These are phyloP conservation scores for Corymbia citriodora DNA, from an alignment of 441 rosid species.

Conservation along the genomic window DNA sequence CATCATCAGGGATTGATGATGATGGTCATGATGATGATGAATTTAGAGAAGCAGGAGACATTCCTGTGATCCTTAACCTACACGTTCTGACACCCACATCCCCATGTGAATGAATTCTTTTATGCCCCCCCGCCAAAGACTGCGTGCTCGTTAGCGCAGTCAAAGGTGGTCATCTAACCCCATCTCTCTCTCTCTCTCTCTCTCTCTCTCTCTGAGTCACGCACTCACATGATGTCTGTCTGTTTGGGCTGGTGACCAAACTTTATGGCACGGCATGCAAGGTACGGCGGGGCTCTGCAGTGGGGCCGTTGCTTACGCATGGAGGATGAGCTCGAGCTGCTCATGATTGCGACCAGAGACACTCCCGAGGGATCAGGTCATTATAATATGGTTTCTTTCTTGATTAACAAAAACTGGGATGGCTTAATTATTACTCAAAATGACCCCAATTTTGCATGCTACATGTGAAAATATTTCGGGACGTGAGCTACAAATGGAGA, in stretches of 20 bases:
- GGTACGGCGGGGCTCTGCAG: neutral
- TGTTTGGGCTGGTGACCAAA: conserved; percentile 27
- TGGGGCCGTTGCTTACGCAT: conserved; percentile 1
- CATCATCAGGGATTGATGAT: neutral
- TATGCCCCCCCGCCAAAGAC: neutral
- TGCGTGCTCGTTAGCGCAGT: conserved; percentile 19
- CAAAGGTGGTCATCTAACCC: conserved; percentile 43
- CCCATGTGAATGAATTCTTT: neutral
- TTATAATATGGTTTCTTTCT: neutral
- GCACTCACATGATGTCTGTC: neutral
- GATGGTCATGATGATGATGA: neutral
- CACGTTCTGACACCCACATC: conserved; percentile 3
- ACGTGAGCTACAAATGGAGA: neutral
- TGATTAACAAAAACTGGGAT: neutral
- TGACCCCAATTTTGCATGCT: neutral
- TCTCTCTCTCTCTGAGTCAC: neutral
- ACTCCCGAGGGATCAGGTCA: neutral
- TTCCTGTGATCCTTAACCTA: neutral
- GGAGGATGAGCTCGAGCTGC: neutral
- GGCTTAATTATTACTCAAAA: neutral
- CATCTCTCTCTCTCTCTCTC: neutral
- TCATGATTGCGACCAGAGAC: neutral
- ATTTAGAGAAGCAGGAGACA: neutral
- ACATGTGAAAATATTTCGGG: neutral
- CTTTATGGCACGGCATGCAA: neutral